Evolutionary conservation across 768 basidiomycete species (phyloP).

Genomic region (Mycena vulgaris): DNA sequence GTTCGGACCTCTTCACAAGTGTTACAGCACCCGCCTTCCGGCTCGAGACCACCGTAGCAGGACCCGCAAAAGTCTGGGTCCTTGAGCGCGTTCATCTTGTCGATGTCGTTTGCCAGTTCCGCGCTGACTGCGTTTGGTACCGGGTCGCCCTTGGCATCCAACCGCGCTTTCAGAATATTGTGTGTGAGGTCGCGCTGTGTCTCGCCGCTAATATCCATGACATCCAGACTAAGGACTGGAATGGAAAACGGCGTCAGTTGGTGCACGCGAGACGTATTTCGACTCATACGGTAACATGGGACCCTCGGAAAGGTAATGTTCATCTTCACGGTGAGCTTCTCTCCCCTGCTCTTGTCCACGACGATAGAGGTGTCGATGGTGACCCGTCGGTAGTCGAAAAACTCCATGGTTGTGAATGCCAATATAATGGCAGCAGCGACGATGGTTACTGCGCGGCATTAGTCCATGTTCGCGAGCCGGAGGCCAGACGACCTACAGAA

Average conservation of each 20-base stretch:
- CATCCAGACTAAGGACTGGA: conserved; percentile 94
- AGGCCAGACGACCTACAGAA: conserved; percentile 70
- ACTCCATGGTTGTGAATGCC: conserved; percentile 93
- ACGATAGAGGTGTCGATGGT: conserved; percentile 92
- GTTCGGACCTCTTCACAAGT: conserved; percentile 95
- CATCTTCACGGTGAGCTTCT: conserved; percentile 92
- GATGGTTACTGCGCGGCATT: conserved; percentile 81
- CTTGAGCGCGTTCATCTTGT: conserved; percentile 78
- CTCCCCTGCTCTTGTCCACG: conserved; percentile 95
- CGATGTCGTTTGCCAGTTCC: conserved; percentile 90
- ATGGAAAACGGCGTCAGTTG: background rate
- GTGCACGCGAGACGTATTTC: conserved; percentile 24
- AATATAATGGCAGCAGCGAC: conserved; percentile 93
- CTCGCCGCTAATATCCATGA: conserved; percentile 99
- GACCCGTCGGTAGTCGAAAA: conserved; percentile 93
- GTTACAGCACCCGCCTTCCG: conserved; percentile 91
- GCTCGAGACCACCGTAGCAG: conserved; percentile 91
- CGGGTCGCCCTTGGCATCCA: conserved; percentile 71
- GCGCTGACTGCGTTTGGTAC: conserved; percentile 69
- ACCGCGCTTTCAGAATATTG: conserved; percentile 87
- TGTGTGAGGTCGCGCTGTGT: conserved; percentile 93
- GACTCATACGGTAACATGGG: conserved; percentile 91
- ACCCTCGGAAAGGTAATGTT: conserved; percentile 97
- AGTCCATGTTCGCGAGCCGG: background rate
- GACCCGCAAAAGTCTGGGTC: conserved; percentile 89